A percentile compares a stretch with the other conserved stretches of the same genome.
phyloP scores from a whole-genome alignment of 768 basidiomycete genomes.

The Lentinula edodes region DNA sequence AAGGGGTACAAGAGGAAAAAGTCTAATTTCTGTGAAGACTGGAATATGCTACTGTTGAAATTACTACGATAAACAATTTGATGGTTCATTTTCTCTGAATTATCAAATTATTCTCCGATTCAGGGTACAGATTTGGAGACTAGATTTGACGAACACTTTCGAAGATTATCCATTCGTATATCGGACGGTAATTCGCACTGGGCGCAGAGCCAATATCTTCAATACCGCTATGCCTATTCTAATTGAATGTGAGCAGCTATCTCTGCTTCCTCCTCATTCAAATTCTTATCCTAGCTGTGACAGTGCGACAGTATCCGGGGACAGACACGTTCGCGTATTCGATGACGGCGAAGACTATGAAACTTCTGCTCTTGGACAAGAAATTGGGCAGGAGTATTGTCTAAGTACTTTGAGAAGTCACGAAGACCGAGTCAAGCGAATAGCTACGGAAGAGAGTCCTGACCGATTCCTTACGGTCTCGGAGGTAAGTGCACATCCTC shows the following conservation, averaged over 20 bases:
- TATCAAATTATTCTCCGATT: slow-evolving; percentile 2
- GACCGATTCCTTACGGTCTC: slow-evolving; percentile 73
- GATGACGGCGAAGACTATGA: slow-evolving; percentile 50
- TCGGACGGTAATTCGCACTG: slow-evolving; percentile 66
- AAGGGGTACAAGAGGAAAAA: no score
- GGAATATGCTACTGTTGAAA: no score
- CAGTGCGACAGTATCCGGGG: slow-evolving; percentile 72
- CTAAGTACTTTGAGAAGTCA: slow-evolving; percentile 64
- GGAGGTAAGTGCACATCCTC: slow-evolving; percentile 45
- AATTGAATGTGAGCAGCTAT: slow-evolving; percentile 63
- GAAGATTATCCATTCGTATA: slow-evolving; percentile 62
- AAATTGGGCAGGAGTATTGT: slow-evolving; percentile 35
- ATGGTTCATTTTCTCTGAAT: no score
- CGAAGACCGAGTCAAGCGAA: slow-evolving; percentile 57
- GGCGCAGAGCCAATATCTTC: slow-evolving; percentile 83
- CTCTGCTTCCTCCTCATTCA: neutral
- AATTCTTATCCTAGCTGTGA: neutral
- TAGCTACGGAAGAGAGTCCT: slow-evolving; percentile 75
- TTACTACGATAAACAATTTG: no score
- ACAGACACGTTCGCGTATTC: slow-evolving; percentile 72
- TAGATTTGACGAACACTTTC: slow-evolving; percentile 39
- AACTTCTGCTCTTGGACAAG: slow-evolving; percentile 30
- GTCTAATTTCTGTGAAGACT: no score
- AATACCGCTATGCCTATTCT: slow-evolving; percentile 68
- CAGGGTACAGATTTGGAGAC: slow-evolving; percentile 76